Percentiles rank a stretch among this genome's conserved stretches.
Conservation (phyloP, 192 early-diverging fungal genomes). For the Mortierella alpina region DNA sequence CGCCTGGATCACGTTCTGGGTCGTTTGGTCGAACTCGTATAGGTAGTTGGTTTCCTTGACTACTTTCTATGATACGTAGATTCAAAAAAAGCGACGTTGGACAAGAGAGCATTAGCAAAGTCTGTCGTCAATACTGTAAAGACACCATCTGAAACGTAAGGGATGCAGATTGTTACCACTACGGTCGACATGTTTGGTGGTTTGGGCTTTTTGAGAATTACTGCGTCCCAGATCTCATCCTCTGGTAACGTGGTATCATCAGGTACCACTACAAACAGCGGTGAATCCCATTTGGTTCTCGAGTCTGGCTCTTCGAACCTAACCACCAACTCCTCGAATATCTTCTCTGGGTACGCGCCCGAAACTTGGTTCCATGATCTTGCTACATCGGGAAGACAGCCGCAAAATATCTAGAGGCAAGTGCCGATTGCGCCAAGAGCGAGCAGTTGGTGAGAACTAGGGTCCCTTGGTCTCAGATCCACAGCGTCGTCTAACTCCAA, state of each 20-base stretch:
- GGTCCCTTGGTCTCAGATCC: too few relatives aligned
- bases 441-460: too few relatives aligned
- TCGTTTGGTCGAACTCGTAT: conserved; percentile 87
- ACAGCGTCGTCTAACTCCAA: too few relatives aligned
- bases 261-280: conserved; percentile 90
- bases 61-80: conserved; percentile 69
- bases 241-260: conserved; percentile 72
- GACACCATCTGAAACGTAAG: not conserved
- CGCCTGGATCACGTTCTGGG: conserved; percentile 81
- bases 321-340: conserved; percentile 83
- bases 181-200: conserved; percentile 91
- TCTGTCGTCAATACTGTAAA: not conserved
- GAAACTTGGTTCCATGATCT: conserved; percentile 31
- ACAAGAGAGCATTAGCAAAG: not conserved
- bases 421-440: too few relatives aligned
- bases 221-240: conserved; percentile 79
- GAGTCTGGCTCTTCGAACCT: conserved; percentile 96
- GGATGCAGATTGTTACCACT: conserved; percentile 55
- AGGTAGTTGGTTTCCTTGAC: conserved; percentile 92
- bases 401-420: conserved; percentile 33
- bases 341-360: conserved; percentile 55
- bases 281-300: conserved; percentile 94
- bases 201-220: conserved; percentile 77
- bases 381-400: conserved; percentile 36
- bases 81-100: not conserved